A percentile compares a stretch with the other conserved stretches of the same genome.
Conservation (phyloP, 2,329 filamentous ascomycete species). For the Cladosporium phlei region DNA sequence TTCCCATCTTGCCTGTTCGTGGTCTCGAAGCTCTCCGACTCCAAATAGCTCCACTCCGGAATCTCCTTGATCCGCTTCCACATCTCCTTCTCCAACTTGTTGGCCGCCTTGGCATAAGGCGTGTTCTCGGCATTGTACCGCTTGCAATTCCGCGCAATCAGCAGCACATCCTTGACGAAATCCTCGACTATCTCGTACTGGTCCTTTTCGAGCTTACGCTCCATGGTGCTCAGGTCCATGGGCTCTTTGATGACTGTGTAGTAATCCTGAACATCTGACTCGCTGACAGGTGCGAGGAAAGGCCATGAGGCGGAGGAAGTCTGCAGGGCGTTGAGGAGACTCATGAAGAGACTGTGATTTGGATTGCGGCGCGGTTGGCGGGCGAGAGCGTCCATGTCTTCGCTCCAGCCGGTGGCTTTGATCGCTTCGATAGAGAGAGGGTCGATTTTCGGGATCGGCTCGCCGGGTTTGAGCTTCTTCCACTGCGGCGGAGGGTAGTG, state of each 20-base stretch:
- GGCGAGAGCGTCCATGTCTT: constrained; percentile 95
- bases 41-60: constrained; percentile 68
- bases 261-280: constrained; percentile 96
- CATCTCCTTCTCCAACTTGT: constrained; percentile 91
- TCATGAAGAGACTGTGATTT: constrained; percentile 89
- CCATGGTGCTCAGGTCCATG: constrained; percentile 96
- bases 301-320: constrained; percentile 93
- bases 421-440: constrained; percentile 84
- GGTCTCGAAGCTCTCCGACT: constrained; percentile 32
- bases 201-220: constrained; percentile 88
- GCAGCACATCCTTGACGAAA: constrained; percentile 79
- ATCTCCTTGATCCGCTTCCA: constrained; percentile 88
- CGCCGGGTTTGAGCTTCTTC: constrained; percentile 56
- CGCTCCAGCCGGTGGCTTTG: constrained; percentile 85
- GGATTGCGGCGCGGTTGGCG: constrained; percentile 92
- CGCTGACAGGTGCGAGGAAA: constrained; percentile 87
- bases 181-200: constrained; percentile 88
- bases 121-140: constrained; percentile 96
- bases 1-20: constrained; percentile 23
- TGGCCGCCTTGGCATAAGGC: constrained; percentile 90
- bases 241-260: constrained; percentile 97
- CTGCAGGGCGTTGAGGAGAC: constrained; percentile 89
- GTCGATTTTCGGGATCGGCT: constrained; percentile 63
- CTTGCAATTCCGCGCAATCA: constrained; percentile 92
- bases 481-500: constrained; percentile 82